Evolutionary conservation across 805 yeast genomes (phyloP), one percentile per base, ranked within the genome.

Genomic region (Schizosaccharomyces octosporus): DNA sequence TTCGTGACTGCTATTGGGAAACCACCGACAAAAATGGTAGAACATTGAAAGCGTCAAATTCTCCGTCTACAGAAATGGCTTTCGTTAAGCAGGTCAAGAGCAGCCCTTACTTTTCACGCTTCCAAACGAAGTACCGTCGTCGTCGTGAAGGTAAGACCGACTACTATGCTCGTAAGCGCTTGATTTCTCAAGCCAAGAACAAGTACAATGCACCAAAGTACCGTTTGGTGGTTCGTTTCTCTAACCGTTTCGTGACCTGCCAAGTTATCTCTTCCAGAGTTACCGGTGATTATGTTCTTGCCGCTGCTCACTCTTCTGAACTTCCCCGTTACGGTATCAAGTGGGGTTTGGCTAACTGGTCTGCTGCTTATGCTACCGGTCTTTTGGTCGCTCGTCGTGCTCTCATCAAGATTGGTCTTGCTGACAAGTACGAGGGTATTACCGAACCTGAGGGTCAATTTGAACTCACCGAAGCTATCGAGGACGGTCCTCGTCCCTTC

Each of bases 131-230:
- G 69, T 93, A 89, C 95, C 88, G 98, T 79, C 89, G 98, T 84
- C 87, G 98, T 85, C 87, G 95, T 77, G 97, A 93, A 81, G 98
- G 98, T 81, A 93, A 93, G 84, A 93, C 98, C 75, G 98, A 93
- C 78, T 93, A 89, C 95, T 93, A 89, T 84, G 96, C 94, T 78
- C 89, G 98, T 84, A 93, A 90, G 95, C 88, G 97, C 81, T 81
- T 93, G 75, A 93, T 93, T 74, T 82, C 97, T 73, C 98, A 93
- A 82, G 96, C 89, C 93, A 93, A 93, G 89, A 96, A 96, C 76
- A 93, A 93, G 83, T 93, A 93, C 94, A 84, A 82, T 85, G 76
- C 95, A 75, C 98, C 98, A 79, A 93, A 93, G 83, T 93, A 90
- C 86, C 89, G 98, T 84, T 82, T 93, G 74, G 98, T 93, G 69